Percentiles rank a stretch among this genome's conserved stretches.
phyloP scores from a whole-genome alignment of 257 asterid genomes.

The Ajuga chamaepitys region DNA sequence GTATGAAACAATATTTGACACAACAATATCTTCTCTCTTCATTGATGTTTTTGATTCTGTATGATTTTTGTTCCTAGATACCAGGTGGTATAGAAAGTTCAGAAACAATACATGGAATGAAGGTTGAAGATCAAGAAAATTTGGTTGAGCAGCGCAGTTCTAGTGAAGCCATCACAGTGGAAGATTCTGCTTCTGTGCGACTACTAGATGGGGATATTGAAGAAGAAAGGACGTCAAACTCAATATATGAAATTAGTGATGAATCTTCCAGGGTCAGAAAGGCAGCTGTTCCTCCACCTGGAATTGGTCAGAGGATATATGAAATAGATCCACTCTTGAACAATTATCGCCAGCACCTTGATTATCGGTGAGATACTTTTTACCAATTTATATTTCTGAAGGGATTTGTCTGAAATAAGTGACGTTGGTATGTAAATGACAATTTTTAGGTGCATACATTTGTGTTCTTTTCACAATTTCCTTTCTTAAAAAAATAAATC shows the following conservation, averaged over 20 bases:
- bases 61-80: slow-evolving; percentile 35
- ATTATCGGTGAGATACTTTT: slow-evolving; percentile 56
- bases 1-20: slow-evolving; percentile 4
- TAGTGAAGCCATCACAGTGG: slow-evolving; percentile 20
- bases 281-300: slow-evolving; percentile 69
- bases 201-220: slow-evolving; percentile 27
- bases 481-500: not conserved
- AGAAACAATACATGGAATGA: slow-evolving; percentile 23
- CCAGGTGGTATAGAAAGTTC: slow-evolving; percentile 37
- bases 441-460: not conserved
- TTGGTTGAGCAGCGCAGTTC: slow-evolving; percentile 18
- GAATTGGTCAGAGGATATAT: slow-evolving; percentile 74
- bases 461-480: not conserved
- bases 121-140: slow-evolving; percentile 27
- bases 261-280: slow-evolving; percentile 55
- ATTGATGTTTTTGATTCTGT: slow-evolving; percentile 14
- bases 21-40: slow-evolving; percentile 1
- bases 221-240: slow-evolving; percentile 24
- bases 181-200: slow-evolving; percentile 24
- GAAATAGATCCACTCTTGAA: slow-evolving; percentile 82
- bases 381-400: not conserved
- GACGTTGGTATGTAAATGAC: slow-evolving; percentile 1
- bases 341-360: slow-evolving; percentile 64
- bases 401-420: not conserved
- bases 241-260: slow-evolving; percentile 30